Evolutionary conservation across 495 filamentous ascomycete species (phyloP).

Genomic region (Chaetomium cochliodes): DNA sequence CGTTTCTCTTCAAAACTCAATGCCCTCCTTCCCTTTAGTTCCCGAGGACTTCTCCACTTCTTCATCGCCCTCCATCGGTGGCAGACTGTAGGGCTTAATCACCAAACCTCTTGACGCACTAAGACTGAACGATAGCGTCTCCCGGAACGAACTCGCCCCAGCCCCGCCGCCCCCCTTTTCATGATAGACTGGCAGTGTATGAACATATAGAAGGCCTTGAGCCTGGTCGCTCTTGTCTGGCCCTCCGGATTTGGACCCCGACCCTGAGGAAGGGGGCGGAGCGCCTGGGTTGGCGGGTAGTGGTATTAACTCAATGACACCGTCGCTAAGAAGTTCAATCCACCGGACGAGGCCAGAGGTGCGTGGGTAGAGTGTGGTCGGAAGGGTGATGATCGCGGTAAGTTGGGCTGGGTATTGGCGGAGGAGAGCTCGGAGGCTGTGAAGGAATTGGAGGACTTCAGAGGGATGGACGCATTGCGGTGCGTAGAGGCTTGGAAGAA

Average conservation of each 20-base stretch:
- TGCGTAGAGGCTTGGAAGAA: slow-evolving; percentile 81
- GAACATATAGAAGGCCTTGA: slow-evolving; percentile 81
- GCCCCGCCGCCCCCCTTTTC: slow-evolving; percentile 82
- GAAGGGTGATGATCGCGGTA: slow-evolving; percentile 74
- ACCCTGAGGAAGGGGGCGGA: slow-evolving; percentile 42
- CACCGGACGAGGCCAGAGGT: slow-evolving; percentile 75
- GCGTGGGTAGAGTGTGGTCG: slow-evolving; percentile 78
- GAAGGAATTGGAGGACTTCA: slow-evolving; percentile 78
- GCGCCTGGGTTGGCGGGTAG: slow-evolving; percentile 68
- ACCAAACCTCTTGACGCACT: slow-evolving; percentile 76
- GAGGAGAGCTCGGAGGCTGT: slow-evolving; percentile 72
- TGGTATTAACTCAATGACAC: slow-evolving; percentile 83
- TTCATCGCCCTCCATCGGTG: slow-evolving; percentile 78
- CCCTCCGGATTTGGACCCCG: slow-evolving; percentile 16
- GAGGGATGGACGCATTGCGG: slow-evolving; percentile 63
- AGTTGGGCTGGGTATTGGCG: slow-evolving; percentile 62
- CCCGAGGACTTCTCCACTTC: slow-evolving; percentile 58
- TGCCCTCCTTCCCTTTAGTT: slow-evolving; percentile 27
- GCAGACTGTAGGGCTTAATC: slow-evolving; percentile 85
- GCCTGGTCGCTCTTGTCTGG: slow-evolving; percentile 63
- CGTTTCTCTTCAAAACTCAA: slow-evolving; percentile 35
- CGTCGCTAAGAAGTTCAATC: slow-evolving; percentile 83
- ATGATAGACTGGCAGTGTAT: slow-evolving; percentile 77
- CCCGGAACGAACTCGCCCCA: slow-evolving; percentile 62
- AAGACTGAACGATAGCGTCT: slow-evolving; percentile 86